Conservation (phyloP, 2,329 filamentous ascomycete species). For the Thelonectria olida region DNA sequence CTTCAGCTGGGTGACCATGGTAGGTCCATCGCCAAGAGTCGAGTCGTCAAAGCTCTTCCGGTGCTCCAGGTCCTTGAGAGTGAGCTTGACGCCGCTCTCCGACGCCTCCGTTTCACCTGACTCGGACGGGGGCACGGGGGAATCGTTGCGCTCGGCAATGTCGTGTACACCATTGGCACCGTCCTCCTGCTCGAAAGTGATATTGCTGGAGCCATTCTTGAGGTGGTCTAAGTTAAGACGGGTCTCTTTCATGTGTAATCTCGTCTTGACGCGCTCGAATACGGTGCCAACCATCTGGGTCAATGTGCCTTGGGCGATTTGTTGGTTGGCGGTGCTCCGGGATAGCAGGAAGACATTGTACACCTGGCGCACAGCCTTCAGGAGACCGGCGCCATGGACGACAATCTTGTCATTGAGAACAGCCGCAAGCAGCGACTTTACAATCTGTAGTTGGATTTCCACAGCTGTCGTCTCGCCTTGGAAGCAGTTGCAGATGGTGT, state of each 20-base stretch:
- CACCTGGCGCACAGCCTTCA: constrained; percentile 96
- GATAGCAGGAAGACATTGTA: constrained; percentile 99
- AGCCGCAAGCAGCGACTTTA: constrained; percentile 94
- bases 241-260: constrained; percentile 87
- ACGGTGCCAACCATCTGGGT: constrained; percentile 99
- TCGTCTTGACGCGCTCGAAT: constrained; percentile 90
- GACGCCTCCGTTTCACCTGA: constrained; percentile 37
- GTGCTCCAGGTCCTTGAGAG: constrained; percentile 72
- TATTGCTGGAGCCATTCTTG: constrained; percentile 62
- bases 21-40: constrained; percentile 71
- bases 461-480: constrained; percentile 93
- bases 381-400: constrained; percentile 92
- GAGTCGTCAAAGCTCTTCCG: constrained; percentile 76
- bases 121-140: constrained; percentile 45
- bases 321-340: constrained; percentile 92
- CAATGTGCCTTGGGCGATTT: constrained; percentile 94
- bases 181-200: constrained; percentile 59
- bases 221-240: constrained; percentile 67
- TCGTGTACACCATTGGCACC: constrained; percentile 48
- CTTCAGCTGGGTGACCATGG: constrained; percentile 72
- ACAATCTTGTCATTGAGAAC: constrained; percentile 99
- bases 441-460: constrained; percentile 96
- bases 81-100: constrained; percentile 64
- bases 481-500: constrained; percentile 99
- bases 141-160: constrained; percentile 49